A percentile compares a stretch with the other conserved stretches of the same genome.
phyloP scores from a whole-genome alignment of 1,139 yeast genomes.

The Hanseniaspora sp. region DNA sequence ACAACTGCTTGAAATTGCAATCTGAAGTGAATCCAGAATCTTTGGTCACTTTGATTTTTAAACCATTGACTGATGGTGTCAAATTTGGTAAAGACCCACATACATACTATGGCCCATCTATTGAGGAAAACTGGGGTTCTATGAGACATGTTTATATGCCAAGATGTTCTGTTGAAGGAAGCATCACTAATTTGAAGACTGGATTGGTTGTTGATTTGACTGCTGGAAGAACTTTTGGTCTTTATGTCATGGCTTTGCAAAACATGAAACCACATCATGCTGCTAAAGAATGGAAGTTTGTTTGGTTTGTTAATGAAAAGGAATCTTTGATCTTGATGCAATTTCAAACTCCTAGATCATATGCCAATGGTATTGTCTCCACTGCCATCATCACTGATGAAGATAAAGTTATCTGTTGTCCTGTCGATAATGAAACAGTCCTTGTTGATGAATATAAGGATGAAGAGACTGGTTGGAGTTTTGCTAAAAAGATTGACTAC shows the following conservation, averaged over 20 bases:
- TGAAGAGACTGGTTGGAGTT: slow-evolving; percentile 78
- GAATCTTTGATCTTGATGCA: slow-evolving; percentile 82
- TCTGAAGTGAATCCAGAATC: slow-evolving; percentile 59
- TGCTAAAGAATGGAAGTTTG: slow-evolving; percentile 91
- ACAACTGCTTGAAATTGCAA: slow-evolving; percentile 45
- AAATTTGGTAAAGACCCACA: slow-evolving; percentile 83
- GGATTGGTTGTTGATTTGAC: slow-evolving; percentile 22
- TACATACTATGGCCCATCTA: slow-evolving; percentile 74
- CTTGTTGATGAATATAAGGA: slow-evolving; percentile 54
- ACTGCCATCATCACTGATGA: slow-evolving; percentile 62
- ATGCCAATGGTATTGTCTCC: slow-evolving; percentile 70
- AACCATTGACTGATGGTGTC: slow-evolving; percentile 54
- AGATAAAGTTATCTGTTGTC: slow-evolving; percentile 52
- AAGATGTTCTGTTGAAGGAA: slow-evolving; percentile 60
- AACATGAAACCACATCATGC: slow-evolving; percentile 99
- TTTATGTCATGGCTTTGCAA: slow-evolving; percentile 96
- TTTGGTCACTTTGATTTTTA: slow-evolving; percentile 57
- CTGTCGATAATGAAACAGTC: slow-evolving; percentile 53
- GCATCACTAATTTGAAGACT: slow-evolving; percentile 39
- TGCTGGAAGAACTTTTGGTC: slow-evolving; percentile 29
- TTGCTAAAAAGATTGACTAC: slow-evolving; percentile 60
- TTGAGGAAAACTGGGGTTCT: slow-evolving; percentile 83
- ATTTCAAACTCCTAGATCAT: slow-evolving; percentile 85
- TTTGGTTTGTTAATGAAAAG: slow-evolving; percentile 72
- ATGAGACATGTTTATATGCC: slow-evolving; percentile 98